phyloP scores from a whole-genome alignment of 257 asterid genomes.

The Solanum tarapatanum region DNA sequence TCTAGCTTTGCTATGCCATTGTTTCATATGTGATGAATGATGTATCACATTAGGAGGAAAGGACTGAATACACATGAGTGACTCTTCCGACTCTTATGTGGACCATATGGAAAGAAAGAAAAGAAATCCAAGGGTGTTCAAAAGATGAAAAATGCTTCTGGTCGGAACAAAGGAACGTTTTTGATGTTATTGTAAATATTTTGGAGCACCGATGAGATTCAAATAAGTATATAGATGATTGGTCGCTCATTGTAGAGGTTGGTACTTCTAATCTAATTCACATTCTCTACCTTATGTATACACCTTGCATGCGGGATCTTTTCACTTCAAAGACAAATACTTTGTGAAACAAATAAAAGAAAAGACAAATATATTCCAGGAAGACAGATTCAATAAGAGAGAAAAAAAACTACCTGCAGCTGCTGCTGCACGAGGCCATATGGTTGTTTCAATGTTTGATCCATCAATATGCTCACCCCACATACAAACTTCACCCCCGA shows the following conservation, averaged over 20 bases:
- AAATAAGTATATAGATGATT: background rate
- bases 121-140: background rate
- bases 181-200: background rate
- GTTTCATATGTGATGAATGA: background rate
- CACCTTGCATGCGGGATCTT: background rate
- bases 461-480: constrained; percentile 80
- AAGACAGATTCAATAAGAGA: background rate
- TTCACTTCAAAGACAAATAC: background rate
- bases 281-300: background rate
- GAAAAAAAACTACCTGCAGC: constrained; percentile 62
- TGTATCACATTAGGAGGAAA: background rate
- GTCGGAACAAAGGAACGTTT: background rate
- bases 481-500: constrained; percentile 88
- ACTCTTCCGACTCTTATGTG: background rate
- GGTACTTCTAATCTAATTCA: background rate
- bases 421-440: constrained; percentile 98
- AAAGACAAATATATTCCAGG: background rate
- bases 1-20: background rate
- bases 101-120: background rate
- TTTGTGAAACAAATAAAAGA: background rate
- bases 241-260: background rate
- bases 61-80: background rate
- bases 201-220: background rate
- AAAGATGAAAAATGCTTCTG: background rate
- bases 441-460: constrained; percentile 75